Evolutionary conservation across 139 green algal genomes (phyloP).

Genomic region (Zygnema cylindricum): DNA sequence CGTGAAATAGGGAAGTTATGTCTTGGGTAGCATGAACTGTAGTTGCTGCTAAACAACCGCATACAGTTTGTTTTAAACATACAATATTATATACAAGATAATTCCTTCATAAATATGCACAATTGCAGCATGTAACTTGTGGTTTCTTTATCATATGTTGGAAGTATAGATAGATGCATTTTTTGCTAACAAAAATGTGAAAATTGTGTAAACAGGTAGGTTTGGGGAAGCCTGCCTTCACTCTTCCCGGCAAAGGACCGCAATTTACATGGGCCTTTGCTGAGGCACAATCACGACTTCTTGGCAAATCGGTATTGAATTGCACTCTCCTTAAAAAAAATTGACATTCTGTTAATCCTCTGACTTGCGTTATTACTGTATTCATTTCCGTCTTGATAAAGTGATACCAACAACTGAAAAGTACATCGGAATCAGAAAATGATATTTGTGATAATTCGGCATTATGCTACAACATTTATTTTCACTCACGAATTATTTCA

Average conservation of each 20-base stretch:
- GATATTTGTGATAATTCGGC: background rate
- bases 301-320: constrained; percentile 52
- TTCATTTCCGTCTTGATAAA: background rate
- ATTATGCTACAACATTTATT: background rate
- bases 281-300: constrained; percentile 60
- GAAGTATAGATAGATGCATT: too few relatives aligned
- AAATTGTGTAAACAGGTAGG: too few relatives aligned
- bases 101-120: too few relatives aligned
- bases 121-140: too few relatives aligned
- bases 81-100: too few relatives aligned
- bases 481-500: background rate
- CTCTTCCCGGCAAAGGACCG: constrained; percentile 46
- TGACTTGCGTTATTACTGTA: background rate
- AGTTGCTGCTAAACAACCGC: too few relatives aligned
- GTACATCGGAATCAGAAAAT: background rate
- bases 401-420: background rate
- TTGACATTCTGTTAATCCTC: constrained; percentile 7
- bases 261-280: constrained; percentile 60
- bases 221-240: constrained; percentile 62
- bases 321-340: background rate
- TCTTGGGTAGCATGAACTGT: too few relatives aligned
- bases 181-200: too few relatives aligned
- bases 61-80: too few relatives aligned
- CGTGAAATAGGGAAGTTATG: too few relatives aligned
- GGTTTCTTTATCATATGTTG: too few relatives aligned